Conservation (phyloP, 306 rosid species). For the Gastrolobium bilobum region DNA sequence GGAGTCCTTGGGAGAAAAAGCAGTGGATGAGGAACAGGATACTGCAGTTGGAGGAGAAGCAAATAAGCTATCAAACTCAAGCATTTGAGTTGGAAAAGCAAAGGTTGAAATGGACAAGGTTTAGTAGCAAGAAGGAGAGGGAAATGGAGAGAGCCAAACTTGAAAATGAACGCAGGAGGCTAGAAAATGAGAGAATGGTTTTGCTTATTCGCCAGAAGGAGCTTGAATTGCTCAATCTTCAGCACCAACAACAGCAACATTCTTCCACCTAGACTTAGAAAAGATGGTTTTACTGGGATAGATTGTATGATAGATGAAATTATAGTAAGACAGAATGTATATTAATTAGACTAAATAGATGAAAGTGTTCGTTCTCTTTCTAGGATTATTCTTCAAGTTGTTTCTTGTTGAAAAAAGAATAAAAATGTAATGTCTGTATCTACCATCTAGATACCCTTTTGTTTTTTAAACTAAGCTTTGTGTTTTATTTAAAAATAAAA, state of each 20-base stretch:
- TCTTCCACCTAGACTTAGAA: constrained; percentile 64
- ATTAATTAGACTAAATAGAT: constrained; percentile 3
- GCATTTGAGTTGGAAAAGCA: constrained; percentile 86
- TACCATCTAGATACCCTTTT: background rate
- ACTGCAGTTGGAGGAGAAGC: constrained; percentile 75
- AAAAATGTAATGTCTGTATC: background rate
- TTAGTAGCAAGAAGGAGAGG: constrained; percentile 86
- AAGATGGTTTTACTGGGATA: constrained; percentile 21
- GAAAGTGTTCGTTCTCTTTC: constrained; percentile 9
- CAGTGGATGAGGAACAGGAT: constrained; percentile 73
- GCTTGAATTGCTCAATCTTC: constrained; percentile 58
- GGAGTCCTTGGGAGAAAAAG: constrained; percentile 78
- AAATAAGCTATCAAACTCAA: constrained; percentile 55
- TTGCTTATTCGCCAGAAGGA: constrained; percentile 75
- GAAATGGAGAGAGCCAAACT: constrained; percentile 88
- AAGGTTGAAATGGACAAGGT: constrained; percentile 84
- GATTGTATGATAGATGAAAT: constrained; percentile 41
- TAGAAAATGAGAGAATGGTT: constrained; percentile 82
- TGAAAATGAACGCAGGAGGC: constrained; percentile 65
- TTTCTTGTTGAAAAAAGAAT: background rate
- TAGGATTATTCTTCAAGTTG: constrained; percentile 8
- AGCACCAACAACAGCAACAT: constrained; percentile 64
- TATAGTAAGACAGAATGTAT: background rate
- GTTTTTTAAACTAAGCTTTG: background rate
- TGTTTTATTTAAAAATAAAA: background rate